A percentile compares a stretch with the other conserved stretches of the same genome.
These are phyloP conservation scores for Thinopyrum elongatum DNA, from an alignment of 176 grass and related monocot genomes.

Conservation along the genomic window DNA sequence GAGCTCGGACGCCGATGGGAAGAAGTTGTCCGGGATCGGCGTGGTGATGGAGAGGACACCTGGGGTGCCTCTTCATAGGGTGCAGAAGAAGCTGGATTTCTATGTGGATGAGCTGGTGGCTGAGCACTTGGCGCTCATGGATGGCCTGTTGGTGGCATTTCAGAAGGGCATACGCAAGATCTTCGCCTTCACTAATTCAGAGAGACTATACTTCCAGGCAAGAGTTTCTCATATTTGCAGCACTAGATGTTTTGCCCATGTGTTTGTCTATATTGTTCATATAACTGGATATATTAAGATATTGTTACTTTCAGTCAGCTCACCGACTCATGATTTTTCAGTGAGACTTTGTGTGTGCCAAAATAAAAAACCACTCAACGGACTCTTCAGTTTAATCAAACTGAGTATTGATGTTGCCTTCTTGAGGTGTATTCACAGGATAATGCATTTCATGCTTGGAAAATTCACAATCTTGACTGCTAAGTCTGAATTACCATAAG, in stretches of 20 bases:
- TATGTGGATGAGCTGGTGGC: slow-evolving; percentile 87
- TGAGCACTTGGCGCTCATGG: slow-evolving; percentile 96
- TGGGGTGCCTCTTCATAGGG: slow-evolving; percentile 50
- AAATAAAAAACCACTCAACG: not conserved
- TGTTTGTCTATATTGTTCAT: not conserved
- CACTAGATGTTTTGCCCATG: not conserved
- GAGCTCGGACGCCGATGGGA: slow-evolving; percentile 33
- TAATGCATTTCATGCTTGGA: not conserved
- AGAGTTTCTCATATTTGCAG: slow-evolving; percentile 22
- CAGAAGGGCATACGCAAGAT: slow-evolving; percentile 77
- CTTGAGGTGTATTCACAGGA: not conserved
- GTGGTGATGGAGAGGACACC: slow-evolving; percentile 85
- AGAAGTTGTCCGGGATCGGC: slow-evolving; percentile 76
- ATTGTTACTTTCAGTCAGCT: too few relatives aligned
- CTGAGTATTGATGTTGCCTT: not conserved
- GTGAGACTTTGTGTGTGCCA: not conserved
- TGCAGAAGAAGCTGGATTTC: slow-evolving; percentile 99
- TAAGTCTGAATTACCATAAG: not conserved
- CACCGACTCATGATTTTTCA: not conserved
- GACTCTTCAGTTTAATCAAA: not conserved
- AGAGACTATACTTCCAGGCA: slow-evolving; percentile 96
- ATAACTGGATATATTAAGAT: too few relatives aligned
- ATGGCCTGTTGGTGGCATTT: slow-evolving; percentile 74
- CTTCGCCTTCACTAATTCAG: slow-evolving; percentile 93
- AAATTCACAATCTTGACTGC: not conserved